Base-by-base conservation (phyloP, 2,329 filamentous ascomycete species). In the Aspergillus latus region DNA sequence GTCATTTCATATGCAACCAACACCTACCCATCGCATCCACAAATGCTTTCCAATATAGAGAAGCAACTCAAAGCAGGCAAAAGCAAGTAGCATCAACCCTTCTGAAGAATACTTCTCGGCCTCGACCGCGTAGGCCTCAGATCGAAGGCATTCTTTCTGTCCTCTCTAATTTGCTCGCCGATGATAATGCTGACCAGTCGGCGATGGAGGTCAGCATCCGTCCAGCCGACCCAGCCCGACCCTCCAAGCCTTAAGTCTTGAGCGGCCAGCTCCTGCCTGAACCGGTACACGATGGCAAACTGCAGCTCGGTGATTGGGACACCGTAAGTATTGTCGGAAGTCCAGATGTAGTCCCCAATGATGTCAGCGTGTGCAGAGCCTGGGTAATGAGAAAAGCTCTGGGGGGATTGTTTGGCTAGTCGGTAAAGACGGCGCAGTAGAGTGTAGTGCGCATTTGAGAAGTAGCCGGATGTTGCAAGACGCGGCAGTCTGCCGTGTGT, bases 161-260 rank as follows among this genome's bases (percentile, higher is more conserved):
- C 75, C 51, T 69, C 68, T 63, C 77, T 68, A 49, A 78, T 72
- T 56, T 76, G 73, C 60, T 78, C 76, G 34, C 77, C 77, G 64
- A 79, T 74, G 29, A 78, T 77, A 54, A 79, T 71, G 56, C 76
- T 77, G 56, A 78, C 76, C 56, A 79, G 63, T 60, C 75, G 67
- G 61, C 69, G 69, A 56, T 76, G 71, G 56, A 79, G 62, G 43
- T 79, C 74, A 47, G 75, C 72, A 43, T 76, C 75, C 28, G 66
- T 73, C 77, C 77, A 79, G 50, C 72, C 74, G 61, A 74, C 62
- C 53, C 66, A 67, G 34, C 70, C 74, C 42, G 65, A 67, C 16
- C 72, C 72, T 44, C 74, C 74, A 46, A 67, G 68, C 52, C 65
- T 67, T 54, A 70, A 57, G 56, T 73, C 70, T 11, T 65, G 68